These are phyloP conservation scores for Phytophthora fragariaefolia DNA, from an alignment of 352 stramenopile species.

Conservation along the genomic window DNA sequence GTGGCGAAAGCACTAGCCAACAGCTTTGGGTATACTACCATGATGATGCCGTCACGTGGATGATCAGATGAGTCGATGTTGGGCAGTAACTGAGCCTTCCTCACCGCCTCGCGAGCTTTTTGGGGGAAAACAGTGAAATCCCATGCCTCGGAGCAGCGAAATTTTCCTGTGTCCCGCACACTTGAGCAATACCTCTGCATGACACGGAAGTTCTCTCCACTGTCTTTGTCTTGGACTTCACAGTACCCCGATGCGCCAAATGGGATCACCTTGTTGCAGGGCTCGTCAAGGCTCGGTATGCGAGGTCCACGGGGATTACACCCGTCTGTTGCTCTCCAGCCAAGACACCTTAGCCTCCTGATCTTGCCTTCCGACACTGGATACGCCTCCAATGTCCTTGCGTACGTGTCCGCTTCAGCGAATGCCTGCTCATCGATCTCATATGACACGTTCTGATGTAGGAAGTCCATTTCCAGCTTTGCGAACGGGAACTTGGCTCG, in stretches of 20 bases:
- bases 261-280: slow-evolving; percentile 26
- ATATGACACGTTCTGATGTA: slow-evolving; percentile 15
- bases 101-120: slow-evolving; percentile 29
- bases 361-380: slow-evolving; percentile 24
- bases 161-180: slow-evolving; percentile 34
- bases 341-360: slow-evolving; percentile 32
- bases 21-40: slow-evolving; percentile 60
- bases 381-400: slow-evolving; percentile 22
- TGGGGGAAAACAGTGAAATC: slow-evolving; percentile 50
- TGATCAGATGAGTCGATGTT: slow-evolving; percentile 22
- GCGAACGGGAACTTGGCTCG: slow-evolving; percentile 24
- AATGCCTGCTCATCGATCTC: slow-evolving; percentile 18
- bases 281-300: slow-evolving; percentile 22
- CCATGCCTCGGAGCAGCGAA: slow-evolving; percentile 55
- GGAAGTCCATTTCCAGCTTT: slow-evolving; percentile 30
- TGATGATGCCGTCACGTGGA: slow-evolving; percentile 46
- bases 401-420: slow-evolving; percentile 24
- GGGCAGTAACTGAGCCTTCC: slow-evolving; percentile 16
- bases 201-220: slow-evolving; percentile 40
- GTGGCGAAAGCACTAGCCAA: slow-evolving; percentile 47
- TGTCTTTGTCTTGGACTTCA: slow-evolving; percentile 44
- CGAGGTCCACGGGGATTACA: slow-evolving; percentile 24
- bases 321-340: slow-evolving; percentile 29
- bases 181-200: slow-evolving; percentile 48
- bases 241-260: slow-evolving; percentile 30